Evolutionary conservation across 2,329 filamentous ascomycete species (phyloP).

Genomic region (Alternaria triticina): DNA sequence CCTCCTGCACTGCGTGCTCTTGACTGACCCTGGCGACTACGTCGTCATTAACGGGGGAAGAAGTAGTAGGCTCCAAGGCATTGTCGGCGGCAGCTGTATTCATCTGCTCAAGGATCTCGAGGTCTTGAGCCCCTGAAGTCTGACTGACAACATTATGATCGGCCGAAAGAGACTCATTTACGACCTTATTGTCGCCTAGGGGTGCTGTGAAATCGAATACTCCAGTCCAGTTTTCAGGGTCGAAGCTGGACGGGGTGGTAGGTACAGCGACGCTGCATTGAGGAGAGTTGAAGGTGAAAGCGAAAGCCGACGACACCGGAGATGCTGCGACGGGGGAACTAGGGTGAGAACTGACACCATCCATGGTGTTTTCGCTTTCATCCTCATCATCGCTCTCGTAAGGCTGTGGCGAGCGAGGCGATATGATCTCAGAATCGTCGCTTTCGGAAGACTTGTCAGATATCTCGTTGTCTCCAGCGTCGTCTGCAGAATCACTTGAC

Average conservation of each 20-base stretch:
- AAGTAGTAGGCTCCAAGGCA: neutral
- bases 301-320: neutral
- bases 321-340: neutral
- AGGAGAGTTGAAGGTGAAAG: neutral
- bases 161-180: neutral
- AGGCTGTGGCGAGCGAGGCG: neutral
- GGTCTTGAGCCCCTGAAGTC: neutral
- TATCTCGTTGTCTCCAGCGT: neutral
- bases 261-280: neutral
- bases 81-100: neutral
- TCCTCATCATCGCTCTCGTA: neutral
- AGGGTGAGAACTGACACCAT: neutral
- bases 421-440: neutral
- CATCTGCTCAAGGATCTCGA: neutral
- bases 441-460: neutral
- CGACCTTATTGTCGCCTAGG: neutral
- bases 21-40: neutral
- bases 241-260: neutral
- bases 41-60: neutral
- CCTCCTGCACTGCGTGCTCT: neutral
- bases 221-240: neutral
- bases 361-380: neutral
- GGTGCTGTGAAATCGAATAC: neutral
- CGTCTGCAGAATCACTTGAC: neutral
- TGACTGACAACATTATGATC: neutral